Conservation (phyloP, 2,329 filamentous ascomycete genomes). For the Diplodia corticola region DNA sequence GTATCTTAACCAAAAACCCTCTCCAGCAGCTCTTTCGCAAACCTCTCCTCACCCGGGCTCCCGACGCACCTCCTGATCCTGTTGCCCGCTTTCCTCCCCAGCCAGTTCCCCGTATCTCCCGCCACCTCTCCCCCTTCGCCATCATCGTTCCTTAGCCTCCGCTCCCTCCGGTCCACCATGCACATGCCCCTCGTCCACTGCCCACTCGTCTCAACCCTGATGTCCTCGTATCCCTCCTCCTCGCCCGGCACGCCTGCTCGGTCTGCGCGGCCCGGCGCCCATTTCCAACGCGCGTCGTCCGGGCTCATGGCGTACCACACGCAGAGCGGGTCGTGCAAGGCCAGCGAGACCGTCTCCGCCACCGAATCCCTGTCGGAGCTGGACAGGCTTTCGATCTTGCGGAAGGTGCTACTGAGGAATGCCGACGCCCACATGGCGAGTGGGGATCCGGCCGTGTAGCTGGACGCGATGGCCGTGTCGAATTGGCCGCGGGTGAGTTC, state of each 20-base stretch:
- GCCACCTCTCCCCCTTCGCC: conserved; percentile 51
- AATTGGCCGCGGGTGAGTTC: conserved; percentile 44
- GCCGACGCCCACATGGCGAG: conserved; percentile 48
- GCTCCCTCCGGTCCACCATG: conserved; percentile 71
- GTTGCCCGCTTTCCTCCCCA: conserved; percentile 74
- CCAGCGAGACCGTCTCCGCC: conserved; percentile 40
- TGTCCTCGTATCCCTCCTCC: conserved; percentile 64
- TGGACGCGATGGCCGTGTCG: conserved; percentile 32
- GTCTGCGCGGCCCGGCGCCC: not conserved
- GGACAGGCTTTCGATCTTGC: conserved; percentile 44
- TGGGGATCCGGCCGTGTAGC: conserved; percentile 37
- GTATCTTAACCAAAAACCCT: conserved; percentile 54
- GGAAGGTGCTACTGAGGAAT: conserved; percentile 49
- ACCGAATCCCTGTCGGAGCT: conserved; percentile 36
- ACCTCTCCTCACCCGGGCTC: conserved; percentile 67
- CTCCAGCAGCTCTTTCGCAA: conserved; percentile 66
- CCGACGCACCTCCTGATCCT: conserved; percentile 71
- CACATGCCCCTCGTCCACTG: conserved; percentile 97
- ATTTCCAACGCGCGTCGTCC: not conserved
- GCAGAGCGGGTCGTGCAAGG: conserved; percentile 50
- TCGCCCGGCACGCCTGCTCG: conserved; percentile 13
- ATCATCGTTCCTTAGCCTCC: conserved; percentile 50
- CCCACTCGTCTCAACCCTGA: conserved; percentile 83
- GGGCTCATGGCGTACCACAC: conserved; percentile 38
- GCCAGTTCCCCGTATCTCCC: conserved; percentile 75